phyloP scores from a whole-genome alignment of 2,329 filamentous ascomycete genomes.

The Penicillium oxalicum region DNA sequence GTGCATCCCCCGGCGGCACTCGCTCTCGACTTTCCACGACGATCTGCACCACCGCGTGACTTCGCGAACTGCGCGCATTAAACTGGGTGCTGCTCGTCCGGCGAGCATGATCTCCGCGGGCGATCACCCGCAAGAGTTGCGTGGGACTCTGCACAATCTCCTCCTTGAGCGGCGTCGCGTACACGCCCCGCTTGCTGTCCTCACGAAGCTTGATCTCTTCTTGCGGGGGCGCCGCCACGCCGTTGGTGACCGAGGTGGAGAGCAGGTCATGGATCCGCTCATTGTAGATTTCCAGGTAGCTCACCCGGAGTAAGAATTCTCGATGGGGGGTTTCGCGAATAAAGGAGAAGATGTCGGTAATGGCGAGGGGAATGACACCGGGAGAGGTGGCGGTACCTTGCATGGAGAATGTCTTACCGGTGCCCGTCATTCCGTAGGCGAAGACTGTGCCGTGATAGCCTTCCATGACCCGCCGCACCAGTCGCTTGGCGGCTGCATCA shows the following conservation, averaged over 20 bases:
- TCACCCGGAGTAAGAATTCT: slow-evolving; percentile 90
- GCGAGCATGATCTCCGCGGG: slow-evolving; percentile 83
- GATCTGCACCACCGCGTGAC: slow-evolving; percentile 97
- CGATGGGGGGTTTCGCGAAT: slow-evolving; percentile 93
- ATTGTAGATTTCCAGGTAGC: slow-evolving; percentile 98
- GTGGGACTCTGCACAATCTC: slow-evolving; percentile 98
- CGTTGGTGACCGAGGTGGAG: slow-evolving; percentile 60
- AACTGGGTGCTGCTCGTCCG: slow-evolving; percentile 93
- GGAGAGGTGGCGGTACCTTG: slow-evolving; percentile 93
- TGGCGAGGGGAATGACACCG: slow-evolving; percentile 92
- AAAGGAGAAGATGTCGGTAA: slow-evolving; percentile 98
- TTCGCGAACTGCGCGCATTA: slow-evolving; percentile 92
- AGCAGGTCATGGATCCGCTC: slow-evolving; percentile 93
- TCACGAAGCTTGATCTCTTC: slow-evolving; percentile 97
- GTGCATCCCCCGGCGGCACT: slow-evolving; percentile 50
- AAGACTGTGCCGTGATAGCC: slow-evolving; percentile 98
- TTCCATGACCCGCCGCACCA: slow-evolving; percentile 96
- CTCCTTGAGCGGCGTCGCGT: slow-evolving; percentile 91
- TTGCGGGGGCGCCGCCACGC: slow-evolving; percentile 53
- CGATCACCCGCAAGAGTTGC: slow-evolving; percentile 88
- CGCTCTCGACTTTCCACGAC: slow-evolving; percentile 95
- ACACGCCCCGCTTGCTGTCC: slow-evolving; percentile 92
- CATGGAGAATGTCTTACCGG: slow-evolving; percentile 99
- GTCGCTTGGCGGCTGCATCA: slow-evolving; percentile 84
- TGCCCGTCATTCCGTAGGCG: slow-evolving; percentile 98